These are phyloP conservation scores for Citrus australasica DNA, from an alignment of 345 rosid genomes.

Conservation along the genomic window DNA sequence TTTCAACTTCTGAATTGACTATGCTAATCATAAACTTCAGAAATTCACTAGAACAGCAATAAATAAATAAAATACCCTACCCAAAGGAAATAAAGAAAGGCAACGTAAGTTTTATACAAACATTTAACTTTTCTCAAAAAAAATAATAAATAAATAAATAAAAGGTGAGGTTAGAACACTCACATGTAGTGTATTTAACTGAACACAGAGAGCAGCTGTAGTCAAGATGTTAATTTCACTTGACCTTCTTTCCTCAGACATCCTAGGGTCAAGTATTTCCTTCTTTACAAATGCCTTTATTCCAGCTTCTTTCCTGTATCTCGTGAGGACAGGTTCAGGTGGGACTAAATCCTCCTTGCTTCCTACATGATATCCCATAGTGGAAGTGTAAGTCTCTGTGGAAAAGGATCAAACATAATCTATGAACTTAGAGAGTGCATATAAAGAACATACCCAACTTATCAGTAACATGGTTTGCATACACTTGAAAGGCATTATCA, in stretches of 20 bases:
- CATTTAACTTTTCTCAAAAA: too few relatives aligned
- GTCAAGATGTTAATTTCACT: slow-evolving; percentile 57
- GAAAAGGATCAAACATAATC: background rate
- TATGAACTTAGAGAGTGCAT: slow-evolving; percentile 13
- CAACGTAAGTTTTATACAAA: background rate
- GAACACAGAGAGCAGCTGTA: slow-evolving; percentile 77
- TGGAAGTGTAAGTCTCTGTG: background rate
- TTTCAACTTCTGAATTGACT: background rate
- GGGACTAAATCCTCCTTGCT: slow-evolving; percentile 91
- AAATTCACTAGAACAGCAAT: background rate
- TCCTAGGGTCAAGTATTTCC: slow-evolving; percentile 82
- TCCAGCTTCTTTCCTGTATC: slow-evolving; percentile 84
- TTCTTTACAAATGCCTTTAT: slow-evolving; percentile 93
- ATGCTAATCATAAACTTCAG: slow-evolving; percentile 2
- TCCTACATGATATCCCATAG: slow-evolving; percentile 34
- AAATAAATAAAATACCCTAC: background rate
- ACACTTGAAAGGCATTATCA: slow-evolving; percentile 94
- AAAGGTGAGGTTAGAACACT: slow-evolving; percentile 37
- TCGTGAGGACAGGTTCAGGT: slow-evolving; percentile 90
- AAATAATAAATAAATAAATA: background rate
- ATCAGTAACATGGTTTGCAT: slow-evolving; percentile 68
- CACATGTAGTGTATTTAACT: slow-evolving; percentile 86
- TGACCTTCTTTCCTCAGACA: slow-evolving; percentile 68
- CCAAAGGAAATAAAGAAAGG: background rate
- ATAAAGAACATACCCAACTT: slow-evolving; percentile 59